These are phyloP conservation scores for Aleurites moluccanus DNA, from an alignment of 441 rosid species.

Conservation along the genomic window DNA sequence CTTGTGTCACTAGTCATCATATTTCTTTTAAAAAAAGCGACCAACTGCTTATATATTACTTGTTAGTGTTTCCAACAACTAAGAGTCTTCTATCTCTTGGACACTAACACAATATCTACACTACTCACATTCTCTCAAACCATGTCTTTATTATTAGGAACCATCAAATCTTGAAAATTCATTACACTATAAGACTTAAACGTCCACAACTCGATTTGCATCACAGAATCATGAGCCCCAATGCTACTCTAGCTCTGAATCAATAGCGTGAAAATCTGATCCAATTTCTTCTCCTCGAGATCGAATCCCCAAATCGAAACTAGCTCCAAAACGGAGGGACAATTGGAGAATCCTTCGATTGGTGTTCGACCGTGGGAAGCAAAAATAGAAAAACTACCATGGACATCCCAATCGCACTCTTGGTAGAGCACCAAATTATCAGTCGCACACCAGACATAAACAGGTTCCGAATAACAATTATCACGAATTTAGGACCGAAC, in stretches of 20 bases:
- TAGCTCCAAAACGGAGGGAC: slow-evolving; percentile 63
- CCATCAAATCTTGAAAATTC: slow-evolving; percentile 46
- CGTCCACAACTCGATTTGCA: slow-evolving; percentile 34
- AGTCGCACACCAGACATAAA: slow-evolving; percentile 49
- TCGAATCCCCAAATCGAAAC: slow-evolving; percentile 60
- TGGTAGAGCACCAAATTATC: slow-evolving; percentile 62
- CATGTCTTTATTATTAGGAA: slow-evolving; percentile 15
- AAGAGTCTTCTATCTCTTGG: slow-evolving; percentile 37
- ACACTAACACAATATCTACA: slow-evolving; percentile 24
- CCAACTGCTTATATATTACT: slow-evolving; percentile 58
- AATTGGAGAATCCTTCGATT: slow-evolving; percentile 64
- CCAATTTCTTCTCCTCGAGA: too few species aligned
- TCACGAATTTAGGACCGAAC: slow-evolving; percentile 80
- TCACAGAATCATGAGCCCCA: slow-evolving; percentile 19
- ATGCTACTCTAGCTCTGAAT: slow-evolving; percentile 15
- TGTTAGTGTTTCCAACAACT: slow-evolving; percentile 56
- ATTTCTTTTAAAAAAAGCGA: slow-evolving; percentile 50
- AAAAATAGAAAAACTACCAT: slow-evolving; percentile 55
- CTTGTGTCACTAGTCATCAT: slow-evolving; percentile 24
- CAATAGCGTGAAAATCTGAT: too few species aligned
- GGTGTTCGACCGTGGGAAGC: slow-evolving; percentile 51
- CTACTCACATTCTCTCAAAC: slow-evolving; percentile 4
- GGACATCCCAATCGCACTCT: slow-evolving; percentile 76
- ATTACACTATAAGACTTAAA: slow-evolving; percentile 27
- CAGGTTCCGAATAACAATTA: slow-evolving; percentile 65